Base-by-base conservation (phyloP, 202 grass and related monocot genomes). In the Setaria viridis region DNA sequence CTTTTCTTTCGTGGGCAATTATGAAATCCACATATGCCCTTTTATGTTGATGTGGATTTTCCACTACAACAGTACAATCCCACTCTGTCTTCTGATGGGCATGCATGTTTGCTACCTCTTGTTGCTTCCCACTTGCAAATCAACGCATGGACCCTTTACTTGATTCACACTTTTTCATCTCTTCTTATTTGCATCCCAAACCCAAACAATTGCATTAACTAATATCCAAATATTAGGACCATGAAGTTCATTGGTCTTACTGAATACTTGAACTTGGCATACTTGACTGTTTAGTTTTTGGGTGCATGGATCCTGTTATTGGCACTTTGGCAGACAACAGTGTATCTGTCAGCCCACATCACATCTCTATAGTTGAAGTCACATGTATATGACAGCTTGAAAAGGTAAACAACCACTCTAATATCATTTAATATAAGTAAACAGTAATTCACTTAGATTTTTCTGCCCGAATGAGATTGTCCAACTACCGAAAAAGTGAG, bases 401-500 rank as follows among this genome's bases (percentile, higher is more conserved):
- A 62, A 16, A 67, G 41, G 83, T 55, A 56, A 83, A 65, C 65
- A 84, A 56, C 34, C 53, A 55, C 53, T 14, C 25, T 57, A 53
- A 47, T 74, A 12, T 84, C 58, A 6, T 77, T 41, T 70, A 46
- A 47, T 45, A 54, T 29, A 81, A 76, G 45, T 53, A 55, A 55
- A 67, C 71, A 39, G 45, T 80, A 70, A 55, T 29, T 43, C 68
- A 55, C 1, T 71, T 21, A 57, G 33, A 17, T 72, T 76, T 91
- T 85, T 19, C 55, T 66, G 39, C 32, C 63, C 72, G 89, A 77
- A 85, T 80, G 70, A 78, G 64, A 87, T 77, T 76, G 62, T 3
- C 76, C 62, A 90, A 71, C 89, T 49, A 87, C 75, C 62, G 0
- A 29, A 90, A 90, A 84, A 72, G 80, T 60, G 76, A 47, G 64